phyloP scores from a whole-genome alignment of 805 yeast species.

The Metschnikowia cubensis region DNA sequence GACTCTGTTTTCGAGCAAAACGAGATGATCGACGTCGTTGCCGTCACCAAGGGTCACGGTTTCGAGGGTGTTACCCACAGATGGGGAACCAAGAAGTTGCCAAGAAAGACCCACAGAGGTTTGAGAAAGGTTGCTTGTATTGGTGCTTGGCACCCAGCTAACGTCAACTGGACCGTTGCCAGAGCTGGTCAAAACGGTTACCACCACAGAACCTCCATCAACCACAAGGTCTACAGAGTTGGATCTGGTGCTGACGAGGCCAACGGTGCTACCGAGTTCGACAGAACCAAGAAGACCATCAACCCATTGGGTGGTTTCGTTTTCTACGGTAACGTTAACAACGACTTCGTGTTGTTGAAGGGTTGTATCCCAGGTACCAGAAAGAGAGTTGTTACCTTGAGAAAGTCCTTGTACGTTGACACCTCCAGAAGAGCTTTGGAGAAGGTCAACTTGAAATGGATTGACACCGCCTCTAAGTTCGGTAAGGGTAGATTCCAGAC shows the following conservation, averaged over 20 bases:
- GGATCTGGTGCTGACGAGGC: conserved; percentile 96
- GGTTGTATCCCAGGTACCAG: conserved; percentile 99
- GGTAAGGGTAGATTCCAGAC: conserved; percentile 99
- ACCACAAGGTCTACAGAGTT: conserved; percentile 99
- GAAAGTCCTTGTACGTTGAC: conserved; percentile 97
- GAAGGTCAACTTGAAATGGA: conserved; percentile 97
- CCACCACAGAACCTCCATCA: conserved; percentile 99
- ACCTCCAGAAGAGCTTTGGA: conserved; percentile 97
- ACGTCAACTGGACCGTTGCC: conserved; percentile 98
- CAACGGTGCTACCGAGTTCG: conserved; percentile 93
- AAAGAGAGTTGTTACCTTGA: conserved; percentile 98
- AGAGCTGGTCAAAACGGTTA: conserved; percentile 99
- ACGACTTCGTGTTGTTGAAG: conserved; percentile 96
- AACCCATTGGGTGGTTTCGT: conserved; percentile 99
- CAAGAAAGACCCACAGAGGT: conserved; percentile 99
- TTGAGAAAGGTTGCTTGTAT: conserved; percentile 99
- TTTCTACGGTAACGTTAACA: conserved; percentile 96
- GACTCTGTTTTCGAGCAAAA: conserved; percentile 96
- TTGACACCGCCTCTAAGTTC: conserved; percentile 99
- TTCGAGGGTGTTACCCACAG: conserved; percentile 99
- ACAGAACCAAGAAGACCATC: conserved; percentile 99
- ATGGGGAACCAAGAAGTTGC: conserved; percentile 99
- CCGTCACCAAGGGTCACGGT: conserved; percentile 99
- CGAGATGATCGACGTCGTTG: conserved; percentile 97
- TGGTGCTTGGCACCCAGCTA: conserved; percentile 99